Conservation (phyloP, 257 asterid species). For the Solanum infundibuliforme region DNA sequence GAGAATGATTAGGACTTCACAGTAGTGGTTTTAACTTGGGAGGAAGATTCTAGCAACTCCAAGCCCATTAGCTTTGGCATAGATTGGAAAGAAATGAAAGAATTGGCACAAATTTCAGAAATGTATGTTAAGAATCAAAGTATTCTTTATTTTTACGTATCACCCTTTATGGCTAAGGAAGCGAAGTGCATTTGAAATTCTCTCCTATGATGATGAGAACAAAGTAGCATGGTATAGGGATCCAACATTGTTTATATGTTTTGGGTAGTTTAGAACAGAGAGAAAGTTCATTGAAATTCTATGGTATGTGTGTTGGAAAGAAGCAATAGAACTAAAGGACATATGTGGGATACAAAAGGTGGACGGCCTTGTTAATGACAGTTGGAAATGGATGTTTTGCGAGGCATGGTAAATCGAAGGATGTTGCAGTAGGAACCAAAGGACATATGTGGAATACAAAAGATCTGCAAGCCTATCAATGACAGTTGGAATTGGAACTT, state of each 20-base stretch:
- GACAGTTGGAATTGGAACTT: background rate
- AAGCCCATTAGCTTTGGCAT: background rate
- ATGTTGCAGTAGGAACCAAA: background rate
- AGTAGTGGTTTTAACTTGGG: background rate
- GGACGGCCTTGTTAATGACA: background rate
- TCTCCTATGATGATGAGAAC: background rate
- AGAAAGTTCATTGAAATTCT: background rate
- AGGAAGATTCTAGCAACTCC: background rate
- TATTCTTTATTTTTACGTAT: background rate
- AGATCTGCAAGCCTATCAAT: background rate
- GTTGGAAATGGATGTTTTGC: background rate
- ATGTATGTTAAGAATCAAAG: background rate
- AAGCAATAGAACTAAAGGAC: background rate
- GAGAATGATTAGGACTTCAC: background rate
- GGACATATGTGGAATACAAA: background rate
- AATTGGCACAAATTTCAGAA: background rate
- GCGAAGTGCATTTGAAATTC: background rate
- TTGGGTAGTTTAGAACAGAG: background rate
- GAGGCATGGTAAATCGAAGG: background rate
- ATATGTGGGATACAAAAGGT: background rate
- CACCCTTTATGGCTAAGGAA: background rate
- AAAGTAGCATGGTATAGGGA: background rate
- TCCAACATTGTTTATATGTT: background rate
- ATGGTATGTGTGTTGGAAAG: background rate
- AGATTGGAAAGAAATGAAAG: background rate